Evolutionary conservation across 2,329 filamentous ascomycete species (phyloP).

Genomic region (Fusarium sp.): DNA sequence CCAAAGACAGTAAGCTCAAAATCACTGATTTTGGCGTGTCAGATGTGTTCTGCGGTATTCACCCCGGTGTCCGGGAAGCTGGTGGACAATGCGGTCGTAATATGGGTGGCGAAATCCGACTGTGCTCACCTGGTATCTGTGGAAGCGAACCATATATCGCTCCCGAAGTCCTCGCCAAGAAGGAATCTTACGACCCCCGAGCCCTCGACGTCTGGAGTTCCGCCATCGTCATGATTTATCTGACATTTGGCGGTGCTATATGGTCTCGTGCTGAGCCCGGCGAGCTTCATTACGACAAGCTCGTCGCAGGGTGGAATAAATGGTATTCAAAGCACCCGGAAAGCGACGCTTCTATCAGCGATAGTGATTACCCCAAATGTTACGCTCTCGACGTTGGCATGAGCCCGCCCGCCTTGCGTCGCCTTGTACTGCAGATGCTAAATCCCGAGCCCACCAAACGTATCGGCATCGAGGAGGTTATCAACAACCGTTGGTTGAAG

Average conservation of each 20-base stretch:
- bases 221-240: slow-evolving; percentile 83
- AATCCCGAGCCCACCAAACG: slow-evolving; percentile 80
- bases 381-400: slow-evolving; percentile 72
- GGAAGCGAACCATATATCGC: slow-evolving; percentile 89
- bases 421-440: slow-evolving; percentile 82
- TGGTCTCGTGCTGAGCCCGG: slow-evolving; percentile 75
- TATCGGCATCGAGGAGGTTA: slow-evolving; percentile 73
- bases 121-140: slow-evolving; percentile 83
- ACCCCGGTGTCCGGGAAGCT: slow-evolving; percentile 79
- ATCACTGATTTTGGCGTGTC: slow-evolving; percentile 93
- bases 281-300: slow-evolving; percentile 70
- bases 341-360: slow-evolving; percentile 55
- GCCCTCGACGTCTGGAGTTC: slow-evolving; percentile 88
- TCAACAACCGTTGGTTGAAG: slow-evolving; percentile 78
- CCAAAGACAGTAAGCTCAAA: slow-evolving; percentile 83
- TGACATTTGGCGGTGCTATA: slow-evolving; percentile 76
- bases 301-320: slow-evolving; percentile 74
- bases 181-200: slow-evolving; percentile 75
- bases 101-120: slow-evolving; percentile 74
- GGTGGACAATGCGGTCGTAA: slow-evolving; percentile 78
- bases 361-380: slow-evolving; percentile 74
- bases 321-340: slow-evolving; percentile 68
- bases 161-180: slow-evolving; percentile 81
- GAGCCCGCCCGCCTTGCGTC: slow-evolving; percentile 74
- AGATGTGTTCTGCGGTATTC: slow-evolving; percentile 84